Base-by-base conservation (phyloP, 495 filamentous ascomycete genomes). In the Talaromyces proteolyticus region DNA sequence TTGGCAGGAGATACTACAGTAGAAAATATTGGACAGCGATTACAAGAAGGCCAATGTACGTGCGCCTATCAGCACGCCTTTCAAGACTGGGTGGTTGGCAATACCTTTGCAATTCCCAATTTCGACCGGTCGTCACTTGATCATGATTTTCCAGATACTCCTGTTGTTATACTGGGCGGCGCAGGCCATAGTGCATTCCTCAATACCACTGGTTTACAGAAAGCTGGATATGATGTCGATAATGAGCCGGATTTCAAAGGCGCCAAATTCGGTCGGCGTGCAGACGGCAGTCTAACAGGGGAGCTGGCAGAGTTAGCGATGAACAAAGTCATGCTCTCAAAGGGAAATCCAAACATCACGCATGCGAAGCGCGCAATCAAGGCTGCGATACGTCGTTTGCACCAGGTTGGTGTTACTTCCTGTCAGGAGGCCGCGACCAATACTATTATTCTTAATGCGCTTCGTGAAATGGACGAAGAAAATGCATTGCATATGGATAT, bases 391-490 rank as follows among this genome's bases (percentile, higher is more conserved):
- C 46, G 21, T 17, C 17, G 34, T 14, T 23, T 38, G 18, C 46
- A 39, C 14, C 46, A 34, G 3, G 29, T 39, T 10, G 46, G 46
- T 37, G 36, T 48, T 8, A 48, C 46, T 14, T 48, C 46, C 4
- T 48, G 46, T 39, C 46, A 48, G 23, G 46, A 48, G 21, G 46
- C 46, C 7, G 29, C 26, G 4, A 40, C 46, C 6, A 48, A 48
- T 17, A 21, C 46, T 23, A 34, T 24, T 11, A 39, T 39, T 22
- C 21, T 48, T 11, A 14, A 38, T 10, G 46, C 46, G 19, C 36
- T 48, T 20, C 46, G 36, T 3, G 46, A 48, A 24, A 20, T 48
- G 21, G 46, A 48, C 21, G 3, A 3, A 16, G 46, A 48, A 2
- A 23, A 40, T 23, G 29, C 36, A 1, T 36, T 48, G 3, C 19